Percentiles rank a stretch among this genome's conserved stretches.
These are phyloP conservation scores for Aspergillus conjunctus DNA, from an alignment of 495 filamentous ascomycete species.

Conservation along the genomic window DNA sequence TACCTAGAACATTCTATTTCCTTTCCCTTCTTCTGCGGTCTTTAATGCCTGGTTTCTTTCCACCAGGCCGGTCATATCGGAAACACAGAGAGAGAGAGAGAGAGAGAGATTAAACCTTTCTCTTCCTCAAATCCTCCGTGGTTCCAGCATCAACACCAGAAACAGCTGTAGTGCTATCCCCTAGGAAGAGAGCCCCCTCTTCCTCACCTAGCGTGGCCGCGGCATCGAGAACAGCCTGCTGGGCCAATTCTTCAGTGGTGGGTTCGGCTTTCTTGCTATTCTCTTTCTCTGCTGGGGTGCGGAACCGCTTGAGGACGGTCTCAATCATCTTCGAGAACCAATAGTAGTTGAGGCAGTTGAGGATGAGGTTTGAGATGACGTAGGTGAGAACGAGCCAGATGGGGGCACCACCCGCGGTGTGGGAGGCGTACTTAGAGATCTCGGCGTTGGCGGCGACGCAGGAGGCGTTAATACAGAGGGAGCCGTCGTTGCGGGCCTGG, in stretches of 20 bases:
- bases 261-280: slow-evolving; percentile 20
- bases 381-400: slow-evolving; percentile 80
- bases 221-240: slow-evolving; percentile 42
- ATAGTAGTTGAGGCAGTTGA: slow-evolving; percentile 89
- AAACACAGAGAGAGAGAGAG: slow-evolving; percentile 18
- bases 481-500: slow-evolving; percentile 34
- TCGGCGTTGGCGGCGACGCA: slow-evolving; percentile 45
- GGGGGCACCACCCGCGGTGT: slow-evolving; percentile 58
- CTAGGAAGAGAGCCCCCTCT: slow-evolving; percentile 34
- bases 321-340: slow-evolving; percentile 98
- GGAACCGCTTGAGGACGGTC: slow-evolving; percentile 85
- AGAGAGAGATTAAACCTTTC: slow-evolving; percentile 21
- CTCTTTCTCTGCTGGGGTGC: slow-evolving; percentile 32
- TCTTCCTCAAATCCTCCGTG: slow-evolving; percentile 33
- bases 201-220: slow-evolving; percentile 40
- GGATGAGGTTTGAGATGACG: slow-evolving; percentile 70
- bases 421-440: slow-evolving; percentile 55
- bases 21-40: neutral
- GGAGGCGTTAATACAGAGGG: slow-evolving; percentile 37
- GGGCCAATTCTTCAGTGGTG: slow-evolving; percentile 32
- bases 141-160: slow-evolving; percentile 31
- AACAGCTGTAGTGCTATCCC: slow-evolving; percentile 32
- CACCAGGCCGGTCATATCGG: neutral
- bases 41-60: neutral
- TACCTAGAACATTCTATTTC: too few species aligned